phyloP scores from a whole-genome alignment of 2,329 filamentous ascomycete species.

The Fusarium sp. region DNA sequence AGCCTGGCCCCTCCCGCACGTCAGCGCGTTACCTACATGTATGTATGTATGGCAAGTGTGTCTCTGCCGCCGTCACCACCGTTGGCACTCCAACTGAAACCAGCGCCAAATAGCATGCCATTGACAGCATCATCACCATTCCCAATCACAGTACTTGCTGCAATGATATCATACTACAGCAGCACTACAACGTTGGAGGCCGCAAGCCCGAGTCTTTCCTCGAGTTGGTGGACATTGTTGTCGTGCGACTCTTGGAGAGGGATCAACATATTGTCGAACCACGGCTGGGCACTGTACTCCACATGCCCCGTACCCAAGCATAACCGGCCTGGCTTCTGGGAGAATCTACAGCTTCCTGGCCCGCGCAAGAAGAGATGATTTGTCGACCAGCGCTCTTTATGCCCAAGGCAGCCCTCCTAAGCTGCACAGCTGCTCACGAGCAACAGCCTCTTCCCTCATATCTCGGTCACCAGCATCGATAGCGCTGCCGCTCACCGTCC shows the following conservation, averaged over 20 bases:
- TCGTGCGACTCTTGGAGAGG: constrained; percentile 40
- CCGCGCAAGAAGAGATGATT: not conserved
- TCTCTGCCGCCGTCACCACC: not conserved
- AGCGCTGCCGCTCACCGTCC: constrained; percentile 31
- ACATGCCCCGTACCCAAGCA: constrained; percentile 27
- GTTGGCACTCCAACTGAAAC: constrained; percentile 4
- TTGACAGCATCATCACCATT: constrained; percentile 1
- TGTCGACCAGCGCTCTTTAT: constrained; percentile 3
- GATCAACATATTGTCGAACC: constrained; percentile 44
- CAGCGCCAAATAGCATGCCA: constrained; percentile 6
- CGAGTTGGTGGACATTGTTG: constrained; percentile 31
- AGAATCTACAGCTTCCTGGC: not conserved
- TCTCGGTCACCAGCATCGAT: constrained; percentile 26
- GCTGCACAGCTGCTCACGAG: constrained; percentile 1
- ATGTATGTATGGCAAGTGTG: not conserved
- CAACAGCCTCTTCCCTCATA: constrained; percentile 22
- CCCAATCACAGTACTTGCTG: constrained; percentile 10
- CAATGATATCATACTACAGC: constrained; percentile 49
- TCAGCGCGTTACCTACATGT: not conserved
- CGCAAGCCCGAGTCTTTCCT: constrained; percentile 23
- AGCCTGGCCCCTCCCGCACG: not conserved
- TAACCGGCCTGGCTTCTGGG: constrained; percentile 5
- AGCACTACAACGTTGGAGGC: constrained; percentile 31
- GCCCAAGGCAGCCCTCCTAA: constrained; percentile 6
- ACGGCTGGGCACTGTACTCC: constrained; percentile 32